A percentile compares a stretch with the other conserved stretches of the same genome.
phyloP scores from a whole-genome alignment of 1,139 yeast species.

The Saccharomyces hybrid region DNA sequence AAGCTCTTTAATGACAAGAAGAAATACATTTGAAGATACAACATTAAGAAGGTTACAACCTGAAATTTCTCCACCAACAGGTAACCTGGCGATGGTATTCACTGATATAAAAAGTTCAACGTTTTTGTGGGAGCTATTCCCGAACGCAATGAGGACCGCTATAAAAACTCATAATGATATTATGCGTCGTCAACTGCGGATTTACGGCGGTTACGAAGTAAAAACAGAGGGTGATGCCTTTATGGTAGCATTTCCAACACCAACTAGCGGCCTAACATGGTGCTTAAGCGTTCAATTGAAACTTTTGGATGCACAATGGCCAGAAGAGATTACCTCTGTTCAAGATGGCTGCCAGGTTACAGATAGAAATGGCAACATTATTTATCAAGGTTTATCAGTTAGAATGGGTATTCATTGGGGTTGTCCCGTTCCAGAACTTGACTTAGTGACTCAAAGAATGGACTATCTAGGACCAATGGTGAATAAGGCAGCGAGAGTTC shows the following conservation, averaged over 20 bases:
- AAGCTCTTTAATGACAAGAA: slow-evolving; percentile 34
- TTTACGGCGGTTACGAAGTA: slow-evolving; percentile 95
- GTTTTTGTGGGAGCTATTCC: slow-evolving; percentile 83
- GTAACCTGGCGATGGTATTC: slow-evolving; percentile 89
- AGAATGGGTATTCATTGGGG: slow-evolving; percentile 99
- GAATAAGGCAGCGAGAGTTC: slow-evolving; percentile 85
- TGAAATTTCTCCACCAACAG: slow-evolving; percentile 92
- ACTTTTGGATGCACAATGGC: slow-evolving; percentile 85
- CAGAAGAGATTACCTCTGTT: slow-evolving; percentile 78
- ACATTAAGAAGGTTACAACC: slow-evolving; percentile 76
- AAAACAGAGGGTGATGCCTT: slow-evolving; percentile 99
- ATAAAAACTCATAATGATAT: slow-evolving; percentile 87
- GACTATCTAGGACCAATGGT: slow-evolving; percentile 99
- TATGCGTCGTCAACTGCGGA: slow-evolving; percentile 88
- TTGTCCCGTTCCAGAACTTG: slow-evolving; percentile 89
- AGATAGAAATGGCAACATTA: slow-evolving; percentile 54
- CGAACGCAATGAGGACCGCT: slow-evolving; percentile 93
- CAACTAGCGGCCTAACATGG: slow-evolving; percentile 86
- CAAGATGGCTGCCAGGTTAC: slow-evolving; percentile 77
- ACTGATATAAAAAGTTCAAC: slow-evolving; percentile 97
- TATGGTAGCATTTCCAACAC: slow-evolving; percentile 96
- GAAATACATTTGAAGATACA: slow-evolving; percentile 66
- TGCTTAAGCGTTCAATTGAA: slow-evolving; percentile 89
- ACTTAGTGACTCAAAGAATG: slow-evolving; percentile 92
- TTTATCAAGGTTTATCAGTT: slow-evolving; percentile 85